Evolutionary conservation across 2,329 filamentous ascomycete genomes (phyloP).

Genomic region (Phialophora verrucosa): DNA sequence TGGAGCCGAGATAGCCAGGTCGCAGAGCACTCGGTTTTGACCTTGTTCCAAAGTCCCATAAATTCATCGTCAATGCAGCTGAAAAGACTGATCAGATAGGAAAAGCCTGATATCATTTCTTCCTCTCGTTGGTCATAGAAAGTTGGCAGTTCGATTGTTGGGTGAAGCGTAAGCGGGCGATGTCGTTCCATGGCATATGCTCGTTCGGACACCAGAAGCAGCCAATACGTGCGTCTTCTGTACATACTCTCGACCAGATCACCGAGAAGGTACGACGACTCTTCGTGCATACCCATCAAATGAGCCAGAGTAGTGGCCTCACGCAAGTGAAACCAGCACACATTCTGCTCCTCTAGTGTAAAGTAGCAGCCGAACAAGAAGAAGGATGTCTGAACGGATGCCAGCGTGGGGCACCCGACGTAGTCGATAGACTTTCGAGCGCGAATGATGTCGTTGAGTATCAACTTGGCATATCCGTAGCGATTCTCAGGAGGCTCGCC

Average conservation of each 20-base stretch:
- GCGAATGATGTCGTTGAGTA: conserved; percentile 68
- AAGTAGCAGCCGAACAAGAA: conserved; percentile 77
- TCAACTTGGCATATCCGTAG: conserved; percentile 66
- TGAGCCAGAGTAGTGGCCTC: conserved; percentile 73
- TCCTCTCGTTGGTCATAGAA: conserved; percentile 63
- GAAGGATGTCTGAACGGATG: conserved; percentile 69
- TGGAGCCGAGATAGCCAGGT: conserved; percentile 65
- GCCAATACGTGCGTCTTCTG: conserved; percentile 72
- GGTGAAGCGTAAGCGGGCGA: conserved; percentile 69
- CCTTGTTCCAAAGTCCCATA: conserved; percentile 70
- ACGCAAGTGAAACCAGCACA: conserved; percentile 78
- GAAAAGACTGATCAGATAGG: conserved; percentile 68
- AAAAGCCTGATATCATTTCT: conserved; percentile 61
- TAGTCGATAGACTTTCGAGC: conserved; percentile 50
- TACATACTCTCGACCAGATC: conserved; percentile 67
- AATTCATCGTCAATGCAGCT: conserved; percentile 70
- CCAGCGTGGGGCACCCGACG: conserved; percentile 49
- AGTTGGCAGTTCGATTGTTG: conserved; percentile 66
- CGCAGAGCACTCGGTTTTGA: conserved; percentile 61
- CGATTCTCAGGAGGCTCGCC: conserved; percentile 62
- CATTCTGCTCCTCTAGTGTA: conserved; percentile 73
- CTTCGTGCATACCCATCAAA: conserved; percentile 51
- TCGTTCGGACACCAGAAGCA: conserved; percentile 73
- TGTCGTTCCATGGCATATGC: conserved; percentile 71
- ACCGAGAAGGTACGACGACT: conserved; percentile 61